phyloP scores from a whole-genome alignment of 768 basidiomycete species.

The Leccinum olivaceopallidum region DNA sequence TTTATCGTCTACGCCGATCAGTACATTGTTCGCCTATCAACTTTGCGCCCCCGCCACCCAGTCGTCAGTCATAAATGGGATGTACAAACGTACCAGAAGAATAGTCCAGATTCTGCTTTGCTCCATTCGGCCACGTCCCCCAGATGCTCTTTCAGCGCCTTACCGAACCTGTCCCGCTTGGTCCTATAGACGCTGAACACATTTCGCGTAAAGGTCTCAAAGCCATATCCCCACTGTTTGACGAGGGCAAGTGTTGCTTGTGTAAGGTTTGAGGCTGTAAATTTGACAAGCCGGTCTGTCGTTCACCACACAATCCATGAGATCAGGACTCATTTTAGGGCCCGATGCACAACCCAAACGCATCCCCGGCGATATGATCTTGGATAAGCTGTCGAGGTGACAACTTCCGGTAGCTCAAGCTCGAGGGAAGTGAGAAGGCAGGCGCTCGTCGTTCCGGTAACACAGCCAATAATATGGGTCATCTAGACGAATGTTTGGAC shows the following conservation, averaged over 20 bases:
- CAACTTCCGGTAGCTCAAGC: not conserved
- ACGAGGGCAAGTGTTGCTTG: conserved; percentile 55
- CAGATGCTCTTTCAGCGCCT: conserved; percentile 67
- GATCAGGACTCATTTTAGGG: no score
- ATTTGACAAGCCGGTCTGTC: conserved; percentile 65
- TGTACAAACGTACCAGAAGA: not conserved
- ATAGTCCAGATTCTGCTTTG: conserved; percentile 41
- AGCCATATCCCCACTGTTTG: conserved; percentile 69
- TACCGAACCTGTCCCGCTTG: conserved; percentile 73
- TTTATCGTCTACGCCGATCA: no score
- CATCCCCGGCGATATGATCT: no score
- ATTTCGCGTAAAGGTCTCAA: conserved; percentile 56
- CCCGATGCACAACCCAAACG: no score
- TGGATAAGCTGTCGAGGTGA: conserved; percentile 83
- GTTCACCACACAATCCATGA: not conserved
- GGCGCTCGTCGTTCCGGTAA: conserved; percentile 56
- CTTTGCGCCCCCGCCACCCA: no score
- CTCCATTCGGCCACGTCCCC: conserved; percentile 68
- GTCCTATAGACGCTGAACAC: conserved; percentile 64
- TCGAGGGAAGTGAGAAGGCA: not conserved
- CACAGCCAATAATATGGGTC: conserved; percentile 72
- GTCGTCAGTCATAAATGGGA: no score
- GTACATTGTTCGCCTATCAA: no score
- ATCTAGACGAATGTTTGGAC: conserved; percentile 38
- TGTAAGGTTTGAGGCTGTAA: conserved; percentile 59